These are phyloP conservation scores for Diaporthe sp. DNA, from an alignment of 2,329 filamentous ascomycete genomes.

Conservation along the genomic window DNA sequence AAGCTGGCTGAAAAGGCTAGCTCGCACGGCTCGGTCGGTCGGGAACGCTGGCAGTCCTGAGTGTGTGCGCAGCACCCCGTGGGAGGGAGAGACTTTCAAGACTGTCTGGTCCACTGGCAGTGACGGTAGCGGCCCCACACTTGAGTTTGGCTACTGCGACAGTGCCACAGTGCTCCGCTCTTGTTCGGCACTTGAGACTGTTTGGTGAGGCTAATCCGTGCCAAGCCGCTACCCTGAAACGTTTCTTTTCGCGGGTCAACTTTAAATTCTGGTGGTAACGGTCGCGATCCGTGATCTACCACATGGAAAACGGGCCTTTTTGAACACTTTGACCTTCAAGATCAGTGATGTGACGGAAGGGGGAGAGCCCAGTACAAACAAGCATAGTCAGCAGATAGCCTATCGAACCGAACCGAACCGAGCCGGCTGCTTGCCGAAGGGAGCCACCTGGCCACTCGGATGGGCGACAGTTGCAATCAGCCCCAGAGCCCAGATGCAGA, in stretches of 20 bases:
- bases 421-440: not conserved
- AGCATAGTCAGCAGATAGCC: not conserved
- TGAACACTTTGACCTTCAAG: not conserved
- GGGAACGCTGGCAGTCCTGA: too few species aligned
- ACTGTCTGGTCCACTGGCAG: not conserved
- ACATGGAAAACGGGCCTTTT: not conserved
- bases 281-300: slow-evolving; percentile 10
- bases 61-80: not conserved
- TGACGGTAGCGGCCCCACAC: not conserved
- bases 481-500: not conserved
- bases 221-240: slow-evolving; percentile 29
- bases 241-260: slow-evolving; percentile 24
- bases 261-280: slow-evolving; percentile 14
- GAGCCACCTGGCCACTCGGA: not conserved
- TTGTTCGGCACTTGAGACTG: slow-evolving; percentile 29
- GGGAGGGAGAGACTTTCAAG: not conserved
- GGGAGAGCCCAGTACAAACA: not conserved
- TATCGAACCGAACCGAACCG: slow-evolving; percentile 7
- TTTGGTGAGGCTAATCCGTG: slow-evolving; percentile 27
- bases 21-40: too few species aligned
- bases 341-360: not conserved
- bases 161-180: slow-evolving; percentile 16
- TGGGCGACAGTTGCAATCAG: not conserved
- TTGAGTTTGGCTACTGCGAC: slow-evolving; percentile 8
- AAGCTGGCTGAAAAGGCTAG: not conserved